Conservation (phyloP, 768 basidiomycete species). For the Suillus sp. region DNA sequence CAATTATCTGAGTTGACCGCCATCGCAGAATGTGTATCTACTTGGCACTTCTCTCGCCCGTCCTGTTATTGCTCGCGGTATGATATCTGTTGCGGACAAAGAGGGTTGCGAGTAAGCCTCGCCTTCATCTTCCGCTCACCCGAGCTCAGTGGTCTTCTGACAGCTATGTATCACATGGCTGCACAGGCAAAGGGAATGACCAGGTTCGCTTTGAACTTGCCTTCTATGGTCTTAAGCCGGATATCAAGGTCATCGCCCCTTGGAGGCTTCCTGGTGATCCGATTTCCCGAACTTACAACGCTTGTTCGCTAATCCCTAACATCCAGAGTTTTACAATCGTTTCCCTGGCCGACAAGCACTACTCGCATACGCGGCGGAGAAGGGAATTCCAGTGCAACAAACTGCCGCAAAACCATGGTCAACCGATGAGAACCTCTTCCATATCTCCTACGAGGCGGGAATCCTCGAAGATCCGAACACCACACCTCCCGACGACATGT, state of each 20-base stretch:
- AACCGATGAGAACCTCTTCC: conserved; percentile 99
- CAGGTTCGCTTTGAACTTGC: conserved; percentile 99
- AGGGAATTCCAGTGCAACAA: conserved; percentile 77
- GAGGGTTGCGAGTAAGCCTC: conserved; percentile 92
- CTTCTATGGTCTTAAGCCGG: conserved; percentile 95
- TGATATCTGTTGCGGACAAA: conserved; percentile 89
- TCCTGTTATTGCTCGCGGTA: conserved; percentile 97
- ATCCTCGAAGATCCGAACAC: conserved; percentile 97
- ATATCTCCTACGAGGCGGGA: conserved; percentile 99
- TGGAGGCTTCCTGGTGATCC: conserved; percentile 89
- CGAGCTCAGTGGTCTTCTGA: not conserved
- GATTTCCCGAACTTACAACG: not conserved
- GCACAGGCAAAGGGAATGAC: conserved; percentile 99
- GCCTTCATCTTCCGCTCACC: not conserved
- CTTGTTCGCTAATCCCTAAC: not conserved
- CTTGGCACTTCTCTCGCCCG: conserved; percentile 97
- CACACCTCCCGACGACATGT: conserved; percentile 96
- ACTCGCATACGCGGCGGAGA: conserved; percentile 84
- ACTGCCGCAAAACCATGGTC: conserved; percentile 99
- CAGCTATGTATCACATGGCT: conserved; percentile 96
- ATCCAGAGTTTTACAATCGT: conserved; percentile 59
- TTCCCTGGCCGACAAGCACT: conserved; percentile 59
- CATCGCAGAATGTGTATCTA: conserved; percentile 88
- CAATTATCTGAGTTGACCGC: not conserved
- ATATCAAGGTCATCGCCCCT: conserved; percentile 98